phyloP scores from a whole-genome alignment of 2,329 filamentous ascomycete genomes.

The Aspergillus intermedius region DNA sequence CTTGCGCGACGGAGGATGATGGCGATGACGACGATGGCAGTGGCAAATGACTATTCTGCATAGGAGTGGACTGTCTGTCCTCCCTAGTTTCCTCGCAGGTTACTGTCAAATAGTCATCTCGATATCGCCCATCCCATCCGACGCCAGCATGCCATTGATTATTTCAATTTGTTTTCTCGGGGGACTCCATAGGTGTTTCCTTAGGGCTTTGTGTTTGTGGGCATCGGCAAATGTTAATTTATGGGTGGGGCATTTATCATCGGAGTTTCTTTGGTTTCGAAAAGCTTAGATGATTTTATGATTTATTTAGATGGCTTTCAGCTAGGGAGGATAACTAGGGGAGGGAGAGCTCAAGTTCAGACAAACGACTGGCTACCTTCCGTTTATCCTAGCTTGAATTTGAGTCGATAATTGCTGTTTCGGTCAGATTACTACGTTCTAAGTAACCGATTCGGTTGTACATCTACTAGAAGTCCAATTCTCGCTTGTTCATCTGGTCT shows the following conservation, averaged over 20 bases:
- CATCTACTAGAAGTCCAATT: too few species aligned
- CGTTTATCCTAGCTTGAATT: too few species aligned
- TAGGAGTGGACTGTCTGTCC: slow-evolving; percentile 5
- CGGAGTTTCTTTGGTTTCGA: not conserved
- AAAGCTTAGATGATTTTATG: slow-evolving; percentile 3
- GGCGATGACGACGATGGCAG: slow-evolving; percentile 53
- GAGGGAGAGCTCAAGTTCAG: not conserved
- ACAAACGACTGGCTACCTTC: too few species aligned
- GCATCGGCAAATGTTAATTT: not conserved
- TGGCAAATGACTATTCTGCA: slow-evolving; percentile 29
- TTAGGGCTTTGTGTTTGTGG: not conserved
- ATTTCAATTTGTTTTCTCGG: not conserved
- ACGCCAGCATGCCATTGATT: not conserved
- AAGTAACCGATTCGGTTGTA: too few species aligned
- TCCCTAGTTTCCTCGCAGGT: slow-evolving; percentile 11
- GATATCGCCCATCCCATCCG: not conserved
- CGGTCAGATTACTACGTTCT: too few species aligned
- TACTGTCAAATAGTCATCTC: slow-evolving; percentile 2
- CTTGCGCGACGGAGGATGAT: slow-evolving; percentile 54
- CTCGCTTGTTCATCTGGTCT: too few species aligned
- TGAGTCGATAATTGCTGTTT: too few species aligned
- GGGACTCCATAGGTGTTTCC: not conserved
- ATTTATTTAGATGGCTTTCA: slow-evolving; percentile 1
- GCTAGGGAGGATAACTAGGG: not conserved
- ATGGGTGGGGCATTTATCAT: not conserved